Evolutionary conservation across 2,329 filamentous ascomycete species (phyloP), one percentile per base, ranked within the genome.

Genomic region (Trichoderma afroharzianum): DNA sequence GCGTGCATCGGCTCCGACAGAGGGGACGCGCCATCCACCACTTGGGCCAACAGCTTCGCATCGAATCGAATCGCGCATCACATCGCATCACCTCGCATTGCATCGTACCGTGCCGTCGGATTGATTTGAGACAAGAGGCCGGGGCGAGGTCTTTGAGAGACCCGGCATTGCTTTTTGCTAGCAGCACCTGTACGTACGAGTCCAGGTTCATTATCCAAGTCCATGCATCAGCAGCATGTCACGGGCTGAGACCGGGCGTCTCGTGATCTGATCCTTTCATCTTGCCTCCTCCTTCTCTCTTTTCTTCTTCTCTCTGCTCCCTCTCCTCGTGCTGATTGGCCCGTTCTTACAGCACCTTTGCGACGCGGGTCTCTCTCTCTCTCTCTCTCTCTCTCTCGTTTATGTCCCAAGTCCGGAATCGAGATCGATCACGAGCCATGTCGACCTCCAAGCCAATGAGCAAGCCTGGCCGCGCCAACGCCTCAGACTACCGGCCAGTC

Each of bases 401-500:
- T 55, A 32, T 43, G 26, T 43, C 18, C 33, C 57, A 36, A 43
- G 28, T 39, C 39, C 39, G 15, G 39, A 43, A 43, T 43, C 57
- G 57, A 59, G 36, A 61, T 68, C 64, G 32, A 50, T 61, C 55
- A 32, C 15, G 50, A 64, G 43, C 47, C 70, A 71, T 71, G 70
- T 47, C 57, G 14, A 62, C 18, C 64, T 43, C 62, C 14, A 32
- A 63, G 30, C 58, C 68, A 47, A 36, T 39, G 32, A 32, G 47
- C 58, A 70, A 70, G 50, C 59, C n/a, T 18, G 32, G 39, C 26
- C 59, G 59, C 15, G 33, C 47, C 32, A 28, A 33, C 68, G 14
- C 68, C 28, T 75, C 76, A 8, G 77, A 76, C 71, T 82, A 82
- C 63, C 77, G 79, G 63, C 76, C 77, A 12, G 78, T 82, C 26